A percentile compares a stretch with the other conserved stretches of the same genome.
Evolutionary conservation across 257 asterid species (phyloP).

Genomic region (Fraxinus anomala): DNA sequence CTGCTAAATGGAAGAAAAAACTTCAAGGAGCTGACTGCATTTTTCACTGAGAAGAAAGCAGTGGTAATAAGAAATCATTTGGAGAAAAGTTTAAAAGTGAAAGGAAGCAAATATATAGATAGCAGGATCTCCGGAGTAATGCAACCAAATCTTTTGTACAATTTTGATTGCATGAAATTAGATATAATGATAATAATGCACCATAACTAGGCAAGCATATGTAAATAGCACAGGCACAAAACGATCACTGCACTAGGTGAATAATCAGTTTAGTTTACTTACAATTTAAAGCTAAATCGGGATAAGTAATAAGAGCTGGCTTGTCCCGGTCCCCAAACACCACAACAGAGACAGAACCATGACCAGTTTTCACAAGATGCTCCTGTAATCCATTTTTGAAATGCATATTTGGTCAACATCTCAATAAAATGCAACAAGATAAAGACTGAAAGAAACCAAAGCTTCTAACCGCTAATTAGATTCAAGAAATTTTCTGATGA

Average conservation of each 20-base stretch:
- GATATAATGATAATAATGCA: constrained; percentile 17
- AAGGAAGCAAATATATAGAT: neutral
- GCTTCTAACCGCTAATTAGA: constrained; percentile 33
- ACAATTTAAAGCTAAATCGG: constrained; percentile 94
- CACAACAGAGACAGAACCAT: constrained; percentile 74
- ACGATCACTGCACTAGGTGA: constrained; percentile 11
- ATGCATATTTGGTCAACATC: constrained; percentile 33
- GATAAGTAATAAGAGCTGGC: constrained; percentile 93
- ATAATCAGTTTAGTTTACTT: constrained; percentile 39
- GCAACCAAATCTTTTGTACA: neutral
- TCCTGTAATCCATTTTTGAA: constrained; percentile 60
- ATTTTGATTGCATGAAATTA: constrained; percentile 1
- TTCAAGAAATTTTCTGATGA: constrained; percentile 18
- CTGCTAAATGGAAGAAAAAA: constrained; percentile 20
- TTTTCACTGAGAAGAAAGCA: constrained; percentile 14
- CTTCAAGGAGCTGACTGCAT: neutral
- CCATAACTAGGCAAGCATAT: constrained; percentile 13
- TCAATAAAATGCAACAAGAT: constrained; percentile 20
- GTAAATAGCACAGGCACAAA: constrained; percentile 22
- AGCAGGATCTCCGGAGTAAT: neutral
- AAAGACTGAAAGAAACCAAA: constrained; percentile 31
- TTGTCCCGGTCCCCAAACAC: constrained; percentile 90
- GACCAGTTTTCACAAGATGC: constrained; percentile 76
- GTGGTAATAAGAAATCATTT: constrained; percentile 1
- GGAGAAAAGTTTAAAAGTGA: neutral